phyloP scores from a whole-genome alignment of 768 basidiomycete species.

The Rhodotorula paludigena region DNA sequence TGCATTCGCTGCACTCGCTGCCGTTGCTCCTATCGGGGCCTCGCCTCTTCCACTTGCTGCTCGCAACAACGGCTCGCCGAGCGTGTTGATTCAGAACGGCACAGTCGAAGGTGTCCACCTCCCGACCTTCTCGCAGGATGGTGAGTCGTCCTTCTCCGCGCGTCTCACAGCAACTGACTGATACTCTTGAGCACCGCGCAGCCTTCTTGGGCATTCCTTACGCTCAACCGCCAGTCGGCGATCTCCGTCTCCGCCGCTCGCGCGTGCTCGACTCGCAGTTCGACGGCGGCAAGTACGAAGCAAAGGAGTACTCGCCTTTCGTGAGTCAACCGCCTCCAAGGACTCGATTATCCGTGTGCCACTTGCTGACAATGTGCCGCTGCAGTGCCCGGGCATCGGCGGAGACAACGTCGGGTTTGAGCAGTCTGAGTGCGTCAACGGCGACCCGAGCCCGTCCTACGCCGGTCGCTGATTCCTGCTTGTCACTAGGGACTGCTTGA shows the following conservation, averaged over 20 bases:
- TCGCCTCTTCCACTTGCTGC: too few species aligned
- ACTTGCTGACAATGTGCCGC: background rate
- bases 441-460: too few species aligned
- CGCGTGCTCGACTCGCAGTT: slow-evolving; percentile 47
- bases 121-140: slow-evolving; percentile 9
- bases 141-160: background rate
- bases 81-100: too few species aligned
- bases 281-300: background rate
- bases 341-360: too few species aligned
- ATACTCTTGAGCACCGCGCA: too few species aligned
- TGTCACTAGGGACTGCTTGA: slow-evolving; percentile 35
- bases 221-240: slow-evolving; percentile 57
- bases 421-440: slow-evolving; percentile 13
- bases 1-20: too few species aligned
- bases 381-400: slow-evolving; percentile 27
- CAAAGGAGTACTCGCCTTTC: slow-evolving; percentile 8
- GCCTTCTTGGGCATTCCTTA: slow-evolving; percentile 62
- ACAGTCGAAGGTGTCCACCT: slow-evolving; percentile 11
- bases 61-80: too few species aligned
- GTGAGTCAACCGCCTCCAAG: slow-evolving; percentile 2
- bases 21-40: too few species aligned
- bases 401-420: slow-evolving; percentile 12
- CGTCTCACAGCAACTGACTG: too few species aligned
- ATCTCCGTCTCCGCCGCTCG: slow-evolving; percentile 59
- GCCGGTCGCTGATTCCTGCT: background rate